Conservation (phyloP, 257 asterid species). For the Haberlea rhodopensis region DNA sequence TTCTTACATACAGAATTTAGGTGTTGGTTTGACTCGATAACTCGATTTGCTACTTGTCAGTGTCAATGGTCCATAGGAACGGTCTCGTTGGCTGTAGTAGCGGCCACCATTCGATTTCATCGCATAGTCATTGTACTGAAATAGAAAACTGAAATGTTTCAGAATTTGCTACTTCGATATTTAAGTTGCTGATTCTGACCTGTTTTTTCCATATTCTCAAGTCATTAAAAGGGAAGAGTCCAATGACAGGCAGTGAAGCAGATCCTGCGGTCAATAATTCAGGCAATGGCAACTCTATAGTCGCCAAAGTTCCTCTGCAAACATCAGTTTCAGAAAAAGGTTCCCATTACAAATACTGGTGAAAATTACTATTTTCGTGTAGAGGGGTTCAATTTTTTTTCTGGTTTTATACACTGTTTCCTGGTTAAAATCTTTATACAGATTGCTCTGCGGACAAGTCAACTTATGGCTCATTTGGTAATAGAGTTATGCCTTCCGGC, state of each 20-base stretch:
- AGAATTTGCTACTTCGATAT: not conserved
- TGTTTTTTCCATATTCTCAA: constrained; percentile 30
- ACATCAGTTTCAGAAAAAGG: constrained; percentile 70
- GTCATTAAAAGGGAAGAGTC: constrained; percentile 67
- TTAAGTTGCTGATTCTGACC: constrained; percentile 25
- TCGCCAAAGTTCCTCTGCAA: constrained; percentile 36
- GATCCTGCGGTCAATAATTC: constrained; percentile 44
- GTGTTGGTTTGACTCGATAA: no score
- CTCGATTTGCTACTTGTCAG: not conserved
- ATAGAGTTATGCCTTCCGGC: constrained; percentile 20
- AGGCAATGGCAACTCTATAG: constrained; percentile 36
- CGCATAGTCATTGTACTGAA: no score
- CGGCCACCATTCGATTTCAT: no score
- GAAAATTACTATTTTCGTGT: constrained; percentile 34
- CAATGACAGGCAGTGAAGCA: constrained; percentile 42
- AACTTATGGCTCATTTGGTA: constrained; percentile 96
- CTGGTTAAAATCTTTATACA: constrained; percentile 34
- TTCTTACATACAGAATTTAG: not conserved
- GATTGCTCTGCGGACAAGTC: constrained; percentile 85
- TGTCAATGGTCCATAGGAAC: constrained; percentile 6
- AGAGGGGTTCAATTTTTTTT: constrained; percentile 16
- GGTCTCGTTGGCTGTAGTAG: not conserved
- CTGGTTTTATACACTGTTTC: not conserved
- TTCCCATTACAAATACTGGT: constrained; percentile 61
- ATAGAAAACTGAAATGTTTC: no score